Percentiles rank a stretch among this genome's conserved stretches.
These are phyloP conservation scores for Volutella citrinella DNA, from an alignment of 2,329 filamentous ascomycete species.

Conservation along the genomic window DNA sequence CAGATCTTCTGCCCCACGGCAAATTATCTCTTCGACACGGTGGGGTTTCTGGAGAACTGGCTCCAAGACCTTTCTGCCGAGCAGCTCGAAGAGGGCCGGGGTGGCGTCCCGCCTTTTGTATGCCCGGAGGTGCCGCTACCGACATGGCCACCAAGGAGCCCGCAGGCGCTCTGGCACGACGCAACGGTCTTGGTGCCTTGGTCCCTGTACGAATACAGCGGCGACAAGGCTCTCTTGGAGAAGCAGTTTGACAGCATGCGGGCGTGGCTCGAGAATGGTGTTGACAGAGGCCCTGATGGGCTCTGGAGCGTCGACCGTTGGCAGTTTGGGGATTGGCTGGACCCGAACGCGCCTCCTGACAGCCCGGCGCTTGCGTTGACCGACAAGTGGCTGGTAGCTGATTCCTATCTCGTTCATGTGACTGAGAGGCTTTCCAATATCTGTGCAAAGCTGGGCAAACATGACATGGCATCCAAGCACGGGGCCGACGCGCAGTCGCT, in stretches of 20 bases:
- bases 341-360: constrained; percentile 39
- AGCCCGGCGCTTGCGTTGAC: constrained; percentile 37
- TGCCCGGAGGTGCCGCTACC: no score
- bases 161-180: constrained; percentile 10
- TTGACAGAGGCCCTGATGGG: no score
- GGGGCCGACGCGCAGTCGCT: background rate
- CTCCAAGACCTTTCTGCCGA: constrained; percentile 5
- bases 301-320: constrained; percentile 11
- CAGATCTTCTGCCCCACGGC: constrained; percentile 1
- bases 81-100: no score
- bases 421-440: constrained; percentile 33
- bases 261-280: constrained; percentile 19
- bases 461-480: background rate
- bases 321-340: constrained; percentile 47
- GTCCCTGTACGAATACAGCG: constrained; percentile 7
- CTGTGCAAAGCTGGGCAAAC: constrained; percentile 21
- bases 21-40: constrained; percentile 2
- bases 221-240: constrained; percentile 3
- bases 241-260: constrained; percentile 7
- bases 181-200: constrained; percentile 5
- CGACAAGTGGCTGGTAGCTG: constrained; percentile 36
- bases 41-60: background rate
- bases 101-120: no score
- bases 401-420: constrained; percentile 44
- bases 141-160: no score